Evolutionary conservation across 805 yeast species (phyloP).

Genomic region (Ogataea pini): DNA sequence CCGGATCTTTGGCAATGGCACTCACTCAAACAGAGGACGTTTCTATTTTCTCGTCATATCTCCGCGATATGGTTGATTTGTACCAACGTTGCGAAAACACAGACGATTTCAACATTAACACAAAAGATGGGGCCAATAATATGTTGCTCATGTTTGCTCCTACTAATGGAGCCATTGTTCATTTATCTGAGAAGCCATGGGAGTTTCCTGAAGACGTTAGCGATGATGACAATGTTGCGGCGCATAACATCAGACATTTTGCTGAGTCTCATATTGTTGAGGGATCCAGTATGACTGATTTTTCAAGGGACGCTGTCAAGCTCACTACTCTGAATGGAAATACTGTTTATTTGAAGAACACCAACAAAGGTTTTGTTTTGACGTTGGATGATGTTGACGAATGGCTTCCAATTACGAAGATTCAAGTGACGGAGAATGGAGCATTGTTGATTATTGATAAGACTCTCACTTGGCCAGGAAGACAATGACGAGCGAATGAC

Average conservation of each 20-base stretch:
- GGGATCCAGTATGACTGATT: constrained; percentile 24
- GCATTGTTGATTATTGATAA: constrained; percentile 43
- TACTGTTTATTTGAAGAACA: constrained; percentile 38
- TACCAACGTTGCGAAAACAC: constrained; percentile 46
- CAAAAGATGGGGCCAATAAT: constrained; percentile 10
- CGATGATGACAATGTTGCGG: constrained; percentile 49
- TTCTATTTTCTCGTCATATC: constrained; percentile 65
- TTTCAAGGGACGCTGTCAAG: constrained; percentile 28
- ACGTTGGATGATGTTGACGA: constrained; percentile 35
- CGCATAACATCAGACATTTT: constrained; percentile 56
- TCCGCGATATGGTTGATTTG: constrained; percentile 61
- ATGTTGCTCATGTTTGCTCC: constrained; percentile 69
- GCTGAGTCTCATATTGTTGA: constrained; percentile 62
- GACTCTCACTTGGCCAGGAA: constrained; percentile 39
- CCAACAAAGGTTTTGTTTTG: constrained; percentile 38
- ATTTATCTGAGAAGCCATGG: constrained; percentile 70
- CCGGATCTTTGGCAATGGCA: constrained; percentile 39
- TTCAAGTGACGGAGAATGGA: constrained; percentile 46
- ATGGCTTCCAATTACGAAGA: constrained; percentile 38
- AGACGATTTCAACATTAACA: constrained; percentile 27
- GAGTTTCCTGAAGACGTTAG: constrained; percentile 62
- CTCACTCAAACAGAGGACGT: constrained; percentile 44
- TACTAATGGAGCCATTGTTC: constrained; percentile 57
- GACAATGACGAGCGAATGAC: not conserved
- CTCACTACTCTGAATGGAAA: constrained; percentile 38